phyloP scores from a whole-genome alignment of 2,329 filamentous ascomycete species.

The Gaeumannomyces tritici region DNA sequence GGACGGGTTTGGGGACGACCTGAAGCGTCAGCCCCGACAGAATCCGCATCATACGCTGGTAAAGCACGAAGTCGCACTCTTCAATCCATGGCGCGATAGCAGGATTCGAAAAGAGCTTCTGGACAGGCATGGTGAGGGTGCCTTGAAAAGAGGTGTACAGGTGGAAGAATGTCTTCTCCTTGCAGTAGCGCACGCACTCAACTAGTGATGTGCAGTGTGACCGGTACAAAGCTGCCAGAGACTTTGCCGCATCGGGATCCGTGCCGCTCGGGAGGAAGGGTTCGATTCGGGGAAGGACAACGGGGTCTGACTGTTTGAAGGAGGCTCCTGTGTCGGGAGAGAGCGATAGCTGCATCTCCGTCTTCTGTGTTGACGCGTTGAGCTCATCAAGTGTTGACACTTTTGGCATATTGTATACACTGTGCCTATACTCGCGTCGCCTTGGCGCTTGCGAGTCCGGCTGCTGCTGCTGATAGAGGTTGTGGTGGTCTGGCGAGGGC shows the following conservation, averaged over 20 bases:
- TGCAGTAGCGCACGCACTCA: slow-evolving; percentile 91
- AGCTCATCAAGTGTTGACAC: slow-evolving; percentile 48
- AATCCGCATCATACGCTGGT: slow-evolving; percentile 93
- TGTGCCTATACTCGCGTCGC: slow-evolving; percentile 29
- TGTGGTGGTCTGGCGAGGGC: slow-evolving; percentile 24
- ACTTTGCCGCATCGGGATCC: slow-evolving; percentile 78
- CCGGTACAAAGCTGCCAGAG: slow-evolving; percentile 77
- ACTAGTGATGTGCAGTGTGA: slow-evolving; percentile 93
- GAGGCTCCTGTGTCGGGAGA: slow-evolving; percentile 44
- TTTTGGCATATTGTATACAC: slow-evolving; percentile 51
- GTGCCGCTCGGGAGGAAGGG: slow-evolving; percentile 72
- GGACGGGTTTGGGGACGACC: slow-evolving; percentile 77
- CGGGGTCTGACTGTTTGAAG: slow-evolving; percentile 55
- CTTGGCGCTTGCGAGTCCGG: slow-evolving; percentile 15
- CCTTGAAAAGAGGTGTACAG: slow-evolving; percentile 93
- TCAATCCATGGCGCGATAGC: slow-evolving; percentile 86
- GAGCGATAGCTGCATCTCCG: slow-evolving; percentile 50
- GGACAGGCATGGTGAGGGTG: slow-evolving; percentile 90
- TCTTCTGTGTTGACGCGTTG: slow-evolving; percentile 47
- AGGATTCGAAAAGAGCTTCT: slow-evolving; percentile 78
- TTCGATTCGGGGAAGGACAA: slow-evolving; percentile 79
- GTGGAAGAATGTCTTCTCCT: slow-evolving; percentile 93
- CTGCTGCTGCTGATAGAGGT: slow-evolving; percentile 17
- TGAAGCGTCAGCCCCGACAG: slow-evolving; percentile 83
- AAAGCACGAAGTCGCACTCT: slow-evolving; percentile 90